Evolutionary conservation across 192 early-diverging fungal genomes (phyloP), one percentile per base, ranked within the genome.

Genomic region (Backusella tarrabulga): DNA sequence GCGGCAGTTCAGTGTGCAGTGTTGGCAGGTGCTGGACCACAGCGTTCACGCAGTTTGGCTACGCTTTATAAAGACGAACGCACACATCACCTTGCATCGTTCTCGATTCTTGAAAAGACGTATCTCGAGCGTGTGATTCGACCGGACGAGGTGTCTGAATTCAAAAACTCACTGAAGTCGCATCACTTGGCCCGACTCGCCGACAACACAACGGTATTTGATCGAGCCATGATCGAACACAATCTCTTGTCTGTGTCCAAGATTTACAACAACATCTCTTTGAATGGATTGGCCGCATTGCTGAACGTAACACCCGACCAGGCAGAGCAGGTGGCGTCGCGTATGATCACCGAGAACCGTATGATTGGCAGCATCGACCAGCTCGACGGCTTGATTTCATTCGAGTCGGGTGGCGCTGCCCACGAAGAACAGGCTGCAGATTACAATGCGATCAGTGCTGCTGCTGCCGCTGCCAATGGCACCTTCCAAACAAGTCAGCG

Each of bases 181-280:
- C 95, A 97, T 82, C 96, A 97, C 75, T 76, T 90, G 15, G 95
- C 95, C 9, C 73, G 83, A 56, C 80, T 97, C 42, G 83, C 87
- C 1, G 94, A 93, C 68, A 89, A 91, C 34, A 92, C 90, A 26
- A 95, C 94, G 8, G 94, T 96, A 1, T 87, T 99, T 21, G 95
- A 95, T 80, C 88, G 94, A 2, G 97, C 97, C 8, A 95, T 99
- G 29, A 96, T 94, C 50, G 96, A 99, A 83, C 97, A 99, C 85
- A 99, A 99, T 80, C 78, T 94, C 23, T 86, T 98, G 54, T 90
- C 95, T 17, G 92, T 95, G 1, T 94, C 93, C 75, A 93, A 92
- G 76, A 89, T 99, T 67, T 99, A 99, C 83, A 92, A 95, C 76
- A 96, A 95, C 79, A 97, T 99, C 56, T 88, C 88, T 38, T 97